Percentiles rank a stretch among this genome's conserved stretches.
These are phyloP conservation scores for Trichosporon sp. DNA, from an alignment of 1,284 basidiomycete species.

Conservation along the genomic window DNA sequence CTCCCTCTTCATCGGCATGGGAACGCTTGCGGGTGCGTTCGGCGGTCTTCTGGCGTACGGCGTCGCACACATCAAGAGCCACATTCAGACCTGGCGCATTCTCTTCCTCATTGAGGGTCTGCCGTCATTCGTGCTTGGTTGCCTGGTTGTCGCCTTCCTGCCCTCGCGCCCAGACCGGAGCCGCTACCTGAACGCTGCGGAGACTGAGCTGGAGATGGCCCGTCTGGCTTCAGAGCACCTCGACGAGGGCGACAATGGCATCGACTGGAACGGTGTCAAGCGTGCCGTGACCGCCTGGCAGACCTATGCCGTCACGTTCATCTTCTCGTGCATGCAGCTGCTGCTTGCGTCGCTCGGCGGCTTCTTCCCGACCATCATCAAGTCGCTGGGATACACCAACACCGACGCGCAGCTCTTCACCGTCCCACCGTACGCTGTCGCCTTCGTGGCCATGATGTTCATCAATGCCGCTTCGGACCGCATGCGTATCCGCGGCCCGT, in stretches of 20 bases:
- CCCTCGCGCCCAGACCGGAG: conserved; percentile 71
- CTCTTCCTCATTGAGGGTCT: conserved; percentile 21
- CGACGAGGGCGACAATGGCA: conserved; percentile 52
- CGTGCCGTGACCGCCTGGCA: conserved; percentile 59
- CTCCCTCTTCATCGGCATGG: conserved; percentile 26
- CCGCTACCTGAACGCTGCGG: conserved; percentile 58
- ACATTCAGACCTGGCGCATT: conserved; percentile 4
- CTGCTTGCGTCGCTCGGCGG: conserved; percentile 59
- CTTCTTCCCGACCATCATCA: conserved; percentile 75
- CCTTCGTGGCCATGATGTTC: conserved; percentile 47
- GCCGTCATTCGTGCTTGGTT: conserved; percentile 54
- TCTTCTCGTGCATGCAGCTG: conserved; percentile 60
- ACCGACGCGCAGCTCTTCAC: conserved; percentile 52
- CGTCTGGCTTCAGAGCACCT: conserved; percentile 59
- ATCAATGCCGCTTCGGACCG: conserved; percentile 64
- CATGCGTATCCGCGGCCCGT: conserved; percentile 59
- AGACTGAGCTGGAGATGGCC: conserved; percentile 53
- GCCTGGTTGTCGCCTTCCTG: conserved; percentile 58
- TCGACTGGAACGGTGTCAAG: conserved; percentile 47
- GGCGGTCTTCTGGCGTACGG: conserved; percentile 20
- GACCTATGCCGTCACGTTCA: conserved; percentile 33
- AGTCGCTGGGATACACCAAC: conserved; percentile 51
- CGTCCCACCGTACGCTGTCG: conserved; percentile 22
- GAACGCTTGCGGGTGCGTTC: conserved; percentile 11
- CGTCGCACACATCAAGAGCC: conserved; percentile 9